Conservation (phyloP, 2,329 filamentous ascomycete genomes). For the Thelonectria discophora region DNA sequence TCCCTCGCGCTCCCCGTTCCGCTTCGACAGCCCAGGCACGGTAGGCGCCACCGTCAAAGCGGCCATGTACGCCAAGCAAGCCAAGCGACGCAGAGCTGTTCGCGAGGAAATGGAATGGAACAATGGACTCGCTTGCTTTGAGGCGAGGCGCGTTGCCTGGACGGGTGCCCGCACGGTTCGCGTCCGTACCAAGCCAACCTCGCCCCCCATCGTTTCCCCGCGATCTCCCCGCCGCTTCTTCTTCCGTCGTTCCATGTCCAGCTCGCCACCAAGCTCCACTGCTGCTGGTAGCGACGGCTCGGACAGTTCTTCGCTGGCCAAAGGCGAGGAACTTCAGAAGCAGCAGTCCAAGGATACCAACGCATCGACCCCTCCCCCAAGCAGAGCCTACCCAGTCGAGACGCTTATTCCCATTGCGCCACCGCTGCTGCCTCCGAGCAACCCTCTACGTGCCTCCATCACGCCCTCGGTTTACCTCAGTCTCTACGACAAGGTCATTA, state of each 20-base stretch:
- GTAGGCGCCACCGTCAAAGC: constrained; percentile 54
- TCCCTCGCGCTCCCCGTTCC: constrained; percentile 56
- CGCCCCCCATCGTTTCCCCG: constrained; percentile 54
- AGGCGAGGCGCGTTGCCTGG: constrained; percentile 82
- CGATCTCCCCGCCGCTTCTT: constrained; percentile 61
- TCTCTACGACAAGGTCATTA: constrained; percentile 89
- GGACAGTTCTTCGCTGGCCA: constrained; percentile 54
- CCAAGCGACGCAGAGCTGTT: constrained; percentile 64
- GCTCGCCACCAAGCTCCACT: constrained; percentile 48
- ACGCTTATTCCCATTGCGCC: constrained; percentile 76
- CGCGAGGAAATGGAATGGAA: constrained; percentile 80
- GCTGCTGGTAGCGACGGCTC: constrained; percentile 46
- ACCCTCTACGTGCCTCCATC: constrained; percentile 82
- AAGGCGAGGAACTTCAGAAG: constrained; percentile 47
- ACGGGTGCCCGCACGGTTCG: constrained; percentile 75
- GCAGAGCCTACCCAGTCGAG: constrained; percentile 59
- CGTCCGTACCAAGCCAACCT: constrained; percentile 57
- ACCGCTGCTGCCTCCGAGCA: constrained; percentile 76
- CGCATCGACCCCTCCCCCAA: constrained; percentile 36
- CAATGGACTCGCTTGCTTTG: constrained; percentile 81
- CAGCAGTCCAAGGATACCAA: constrained; percentile 48
- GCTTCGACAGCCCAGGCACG: constrained; percentile 60
- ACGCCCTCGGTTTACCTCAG: constrained; percentile 77
- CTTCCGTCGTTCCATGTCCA: constrained; percentile 57
- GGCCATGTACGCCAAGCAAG: constrained; percentile 58